Evolutionary conservation across 352 stramenopile genomes (phyloP).

Genomic region (Phytopythium litorale): DNA sequence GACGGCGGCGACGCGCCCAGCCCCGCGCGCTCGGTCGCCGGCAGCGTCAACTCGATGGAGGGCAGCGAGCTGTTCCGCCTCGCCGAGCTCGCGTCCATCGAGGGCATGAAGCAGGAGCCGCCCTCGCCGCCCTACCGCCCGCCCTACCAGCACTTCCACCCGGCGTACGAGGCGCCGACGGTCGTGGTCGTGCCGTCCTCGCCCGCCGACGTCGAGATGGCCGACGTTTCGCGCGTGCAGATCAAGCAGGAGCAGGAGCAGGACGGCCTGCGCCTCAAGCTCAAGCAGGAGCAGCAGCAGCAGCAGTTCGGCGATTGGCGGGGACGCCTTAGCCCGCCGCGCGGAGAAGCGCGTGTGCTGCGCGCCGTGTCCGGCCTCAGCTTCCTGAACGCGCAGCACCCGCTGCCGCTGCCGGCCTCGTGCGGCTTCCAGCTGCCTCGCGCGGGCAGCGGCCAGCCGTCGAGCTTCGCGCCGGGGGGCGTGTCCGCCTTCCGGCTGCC

Average conservation of each 20-base stretch:
- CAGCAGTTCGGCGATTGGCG: conserved; percentile 9
- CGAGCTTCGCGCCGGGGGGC: not conserved
- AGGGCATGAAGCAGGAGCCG: conserved; percentile 70
- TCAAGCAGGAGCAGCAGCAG: conserved; percentile 29
- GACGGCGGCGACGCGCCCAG: conserved; percentile 14
- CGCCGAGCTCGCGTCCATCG: conserved; percentile 68
- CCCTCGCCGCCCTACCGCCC: conserved; percentile 6
- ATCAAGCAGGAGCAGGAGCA: conserved; percentile 28
- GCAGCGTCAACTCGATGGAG: conserved; percentile 17
- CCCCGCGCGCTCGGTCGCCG: conserved; percentile 34
- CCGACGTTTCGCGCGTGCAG: conserved; percentile 30
- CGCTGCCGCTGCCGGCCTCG: conserved; percentile 17
- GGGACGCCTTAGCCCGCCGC: conserved; percentile 41
- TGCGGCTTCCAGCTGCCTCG: conserved; percentile 14
- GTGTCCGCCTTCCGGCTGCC: conserved; percentile 41
- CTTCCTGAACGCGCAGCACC: conserved; percentile 54
- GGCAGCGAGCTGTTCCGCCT: conserved; percentile 70
- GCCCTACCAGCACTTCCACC: conserved; percentile 10
- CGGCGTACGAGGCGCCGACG: not conserved
- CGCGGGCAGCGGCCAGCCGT: conserved; percentile 14
- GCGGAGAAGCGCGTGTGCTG: conserved; percentile 32
- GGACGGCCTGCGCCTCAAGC: conserved; percentile 22
- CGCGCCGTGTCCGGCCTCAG: conserved; percentile 42
- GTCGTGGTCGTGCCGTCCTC: conserved; percentile 2
- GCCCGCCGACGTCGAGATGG: conserved; percentile 32